Percentiles rank a stretch among this genome's conserved stretches.
Conservation (phyloP, 2,329 filamentous ascomycete species). For the Trichoderma citrinoviride region DNA sequence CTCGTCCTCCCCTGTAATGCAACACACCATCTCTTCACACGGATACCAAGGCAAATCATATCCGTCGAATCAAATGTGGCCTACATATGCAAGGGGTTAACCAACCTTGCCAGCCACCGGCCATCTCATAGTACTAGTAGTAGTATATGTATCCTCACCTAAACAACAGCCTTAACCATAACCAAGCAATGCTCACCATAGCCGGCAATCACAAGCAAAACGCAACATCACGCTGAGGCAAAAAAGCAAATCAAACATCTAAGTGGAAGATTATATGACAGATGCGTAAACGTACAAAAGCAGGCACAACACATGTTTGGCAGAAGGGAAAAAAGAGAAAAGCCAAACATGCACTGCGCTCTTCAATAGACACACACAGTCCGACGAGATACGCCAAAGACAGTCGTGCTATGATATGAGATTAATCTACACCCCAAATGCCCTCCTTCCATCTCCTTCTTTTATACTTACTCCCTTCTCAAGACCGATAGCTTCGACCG, state of each 20-base stretch:
- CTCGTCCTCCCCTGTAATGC: too few species aligned
- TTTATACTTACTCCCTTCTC: background rate
- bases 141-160: too few species aligned
- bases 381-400: background rate
- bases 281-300: constrained; percentile 13
- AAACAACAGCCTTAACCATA: too few species aligned
- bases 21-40: too few species aligned
- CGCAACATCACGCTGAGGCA: background rate
- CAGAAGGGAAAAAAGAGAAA: background rate
- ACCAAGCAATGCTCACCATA: too few species aligned
- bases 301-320: background rate
- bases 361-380: background rate
- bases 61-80: too few species aligned
- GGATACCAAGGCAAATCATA: too few species aligned
- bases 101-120: too few species aligned
- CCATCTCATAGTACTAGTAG: too few species aligned
- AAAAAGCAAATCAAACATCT: background rate
- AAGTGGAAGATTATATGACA: constrained; percentile 17
- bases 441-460: background rate
- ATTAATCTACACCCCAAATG: constrained; percentile 2
- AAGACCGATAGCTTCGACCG: background rate
- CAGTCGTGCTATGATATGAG: constrained; percentile 9
- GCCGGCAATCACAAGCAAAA: background rate
- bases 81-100: too few species aligned
- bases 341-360: constrained; percentile 1